phyloP scores from a whole-genome alignment of 257 asterid species.

The Leonotis leonurus region DNA sequence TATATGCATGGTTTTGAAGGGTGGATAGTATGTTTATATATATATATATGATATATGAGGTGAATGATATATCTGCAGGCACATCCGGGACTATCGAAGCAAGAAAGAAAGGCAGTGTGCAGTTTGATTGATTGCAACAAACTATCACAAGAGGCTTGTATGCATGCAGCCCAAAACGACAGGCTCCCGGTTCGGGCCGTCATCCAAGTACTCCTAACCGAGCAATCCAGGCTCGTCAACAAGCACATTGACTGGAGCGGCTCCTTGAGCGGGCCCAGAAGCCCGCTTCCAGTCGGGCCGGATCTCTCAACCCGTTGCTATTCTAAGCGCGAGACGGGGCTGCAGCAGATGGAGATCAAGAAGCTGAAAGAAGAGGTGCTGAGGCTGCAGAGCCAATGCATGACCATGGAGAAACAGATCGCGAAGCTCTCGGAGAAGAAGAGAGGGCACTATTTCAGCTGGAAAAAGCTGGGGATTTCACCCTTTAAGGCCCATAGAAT shows the following conservation, averaged over 20 bases:
- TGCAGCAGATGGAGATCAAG: slow-evolving; percentile 54
- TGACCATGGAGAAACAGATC: slow-evolving; percentile 54
- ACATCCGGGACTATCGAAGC: slow-evolving; percentile 54
- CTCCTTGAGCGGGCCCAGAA: slow-evolving; percentile 36
- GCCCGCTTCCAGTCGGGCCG: slow-evolving; percentile 22
- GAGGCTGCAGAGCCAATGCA: slow-evolving; percentile 68
- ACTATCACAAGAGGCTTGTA: slow-evolving; percentile 64
- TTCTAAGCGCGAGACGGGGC: slow-evolving; percentile 51
- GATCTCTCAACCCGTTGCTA: slow-evolving; percentile 40
- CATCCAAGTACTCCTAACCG: slow-evolving; percentile 58
- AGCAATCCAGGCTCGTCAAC: slow-evolving; percentile 56
- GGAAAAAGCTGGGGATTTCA: slow-evolving; percentile 47
- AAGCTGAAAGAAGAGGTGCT: slow-evolving; percentile 60
- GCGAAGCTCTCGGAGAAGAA: slow-evolving; percentile 53
- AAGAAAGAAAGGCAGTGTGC: slow-evolving; percentile 52
- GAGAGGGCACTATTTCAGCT: slow-evolving; percentile 31
- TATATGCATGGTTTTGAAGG: too few relatives aligned
- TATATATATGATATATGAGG: too few relatives aligned
- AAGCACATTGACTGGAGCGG: slow-evolving; percentile 63
- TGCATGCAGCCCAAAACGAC: slow-evolving; percentile 71
- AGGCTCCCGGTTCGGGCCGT: slow-evolving; percentile 69
- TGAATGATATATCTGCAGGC: too few relatives aligned
- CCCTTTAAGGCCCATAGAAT: slow-evolving; percentile 17
- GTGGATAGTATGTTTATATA: too few relatives aligned
- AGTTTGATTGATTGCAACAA: slow-evolving; percentile 47